Evolutionary conservation across 2,329 filamentous ascomycete genomes (phyloP), one percentile per base, ranked within the genome.

Genomic region (Sphaerulina populicola): DNA sequence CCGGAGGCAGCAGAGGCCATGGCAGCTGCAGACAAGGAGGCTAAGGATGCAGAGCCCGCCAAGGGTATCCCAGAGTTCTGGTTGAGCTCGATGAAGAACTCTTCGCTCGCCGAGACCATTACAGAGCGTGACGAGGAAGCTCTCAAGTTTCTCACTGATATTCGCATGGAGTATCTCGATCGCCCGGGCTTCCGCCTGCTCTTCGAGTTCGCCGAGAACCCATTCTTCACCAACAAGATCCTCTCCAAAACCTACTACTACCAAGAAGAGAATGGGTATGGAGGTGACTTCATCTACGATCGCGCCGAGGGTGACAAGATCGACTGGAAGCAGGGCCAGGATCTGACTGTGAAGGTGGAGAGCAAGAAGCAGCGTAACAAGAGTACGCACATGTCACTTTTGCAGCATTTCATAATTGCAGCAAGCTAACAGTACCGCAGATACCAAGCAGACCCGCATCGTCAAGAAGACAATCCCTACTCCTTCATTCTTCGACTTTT

Each of bases 321-420:
- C 66, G 85, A 96, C 63, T 98, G 93, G 93, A 93, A 94, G 75
- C 75, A 83, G 8, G 85, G 85, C 65, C 89, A 94, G 72, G 93
- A 98, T 67, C 77, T 98, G 63, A 98, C 93, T 41, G 86, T 97
- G 60, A 85, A 88, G 61, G 77, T 97, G 55, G 93, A 98, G 79
- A 94, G 88, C 79, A 98, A 98, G 82, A 98, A 98, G 80, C 93
- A 98, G 77, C 82, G 93, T 59, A 98, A 98, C 77, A 98, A 97
- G 82, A 97, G 93, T 98, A 78, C 75, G 81, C 69, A 38, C 31
- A 42, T 7, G 4, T n/a, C 31, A 31, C 29, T 21, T n/a, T 5
- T 12, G 31, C 31, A 6, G 21, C 27, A 18, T 9, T 29, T 44
- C 14, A 29, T 23, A 10, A 44, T 15, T 39, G 42, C 37, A 43